Base-by-base conservation (phyloP, 305 asterid species). In the Galium porrigens region DNA sequence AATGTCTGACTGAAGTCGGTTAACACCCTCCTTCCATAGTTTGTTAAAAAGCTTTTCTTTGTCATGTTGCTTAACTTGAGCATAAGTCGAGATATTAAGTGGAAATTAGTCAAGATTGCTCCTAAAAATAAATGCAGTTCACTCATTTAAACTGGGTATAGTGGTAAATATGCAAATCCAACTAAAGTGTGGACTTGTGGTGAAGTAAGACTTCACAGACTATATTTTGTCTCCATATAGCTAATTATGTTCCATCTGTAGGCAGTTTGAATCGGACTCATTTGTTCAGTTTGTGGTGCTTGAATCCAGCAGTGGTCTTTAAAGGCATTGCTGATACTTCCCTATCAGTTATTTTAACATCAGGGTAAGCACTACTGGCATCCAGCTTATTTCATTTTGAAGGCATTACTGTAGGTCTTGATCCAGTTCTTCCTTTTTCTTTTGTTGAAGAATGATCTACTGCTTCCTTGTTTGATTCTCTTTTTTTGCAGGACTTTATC, bases 291-390 rank as follows among this genome's bases (percentile, higher is more conserved):
- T 72, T 92, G 74, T 89, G 99, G 97, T 87, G 96, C 89, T 79
- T 89, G 82, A 89, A 92, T 81, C 97, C 99, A 67, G 82, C 99
- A 59, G 87, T 87, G 8, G 97, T 89, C 70, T 92, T 92, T 85
- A 89, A 78, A 80, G 78, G 81, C 78, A 84, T 92, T 71, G 85
- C 97, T 49, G 88, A 85, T 58, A 46, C 70, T 79, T 86, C 96
- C 66, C 85, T 82, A 65, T 89, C 99, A 17, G 96, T 92, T 70
- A 86, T 92, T 63, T 80, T 92, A 69, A 92, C 99, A 68, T 92
- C 99, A 3, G 99, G 99, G 99, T 89, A 81, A 79, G 80, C 70
- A 70, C 72, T 53, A 69, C 71, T 58, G 55, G 32, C 33, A 2
- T 32, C 36, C 58, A 58, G 18, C 27, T 20, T 58, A 25, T 66